These are phyloP conservation scores for Musa schizocarpa DNA, from an alignment of 176 grass and related monocot genomes.

Conservation along the genomic window DNA sequence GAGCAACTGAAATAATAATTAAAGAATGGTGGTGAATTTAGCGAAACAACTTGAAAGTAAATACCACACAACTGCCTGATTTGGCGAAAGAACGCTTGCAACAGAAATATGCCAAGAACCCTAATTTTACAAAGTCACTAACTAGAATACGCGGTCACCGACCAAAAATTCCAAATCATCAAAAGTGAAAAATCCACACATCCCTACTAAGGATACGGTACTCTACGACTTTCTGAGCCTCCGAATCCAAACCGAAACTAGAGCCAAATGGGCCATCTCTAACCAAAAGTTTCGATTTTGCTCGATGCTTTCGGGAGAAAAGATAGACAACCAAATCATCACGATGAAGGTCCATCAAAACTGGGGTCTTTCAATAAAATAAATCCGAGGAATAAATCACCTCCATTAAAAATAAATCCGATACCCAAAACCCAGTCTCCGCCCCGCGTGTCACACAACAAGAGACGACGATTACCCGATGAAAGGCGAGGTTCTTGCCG, in stretches of 20 bases:
- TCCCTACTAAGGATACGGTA: neutral
- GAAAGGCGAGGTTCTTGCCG: constrained; percentile 12
- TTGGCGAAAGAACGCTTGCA: neutral
- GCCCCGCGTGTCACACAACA: neutral
- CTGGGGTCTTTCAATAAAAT: neutral
- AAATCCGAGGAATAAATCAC: neutral
- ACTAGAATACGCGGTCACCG: neutral
- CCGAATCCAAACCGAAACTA: neutral
- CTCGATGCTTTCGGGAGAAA: neutral
- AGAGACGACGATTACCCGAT: neutral
- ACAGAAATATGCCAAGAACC: neutral
- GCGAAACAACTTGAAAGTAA: neutral
- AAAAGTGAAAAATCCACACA: neutral
- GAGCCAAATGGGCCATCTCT: neutral
- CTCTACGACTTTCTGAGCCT: neutral
- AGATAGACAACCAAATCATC: neutral
- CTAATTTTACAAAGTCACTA: neutral
- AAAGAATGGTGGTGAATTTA: too few species aligned
- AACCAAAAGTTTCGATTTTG: neutral
- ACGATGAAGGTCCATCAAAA: neutral
- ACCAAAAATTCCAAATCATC: neutral
- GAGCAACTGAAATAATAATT: neutral
- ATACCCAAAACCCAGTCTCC: neutral
- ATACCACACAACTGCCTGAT: neutral
- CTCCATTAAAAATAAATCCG: neutral